Percentiles rank a stretch among this genome's conserved stretches.
These are phyloP conservation scores for Psilocybe tampanensis DNA, from an alignment of 768 basidiomycete genomes.

Conservation along the genomic window DNA sequence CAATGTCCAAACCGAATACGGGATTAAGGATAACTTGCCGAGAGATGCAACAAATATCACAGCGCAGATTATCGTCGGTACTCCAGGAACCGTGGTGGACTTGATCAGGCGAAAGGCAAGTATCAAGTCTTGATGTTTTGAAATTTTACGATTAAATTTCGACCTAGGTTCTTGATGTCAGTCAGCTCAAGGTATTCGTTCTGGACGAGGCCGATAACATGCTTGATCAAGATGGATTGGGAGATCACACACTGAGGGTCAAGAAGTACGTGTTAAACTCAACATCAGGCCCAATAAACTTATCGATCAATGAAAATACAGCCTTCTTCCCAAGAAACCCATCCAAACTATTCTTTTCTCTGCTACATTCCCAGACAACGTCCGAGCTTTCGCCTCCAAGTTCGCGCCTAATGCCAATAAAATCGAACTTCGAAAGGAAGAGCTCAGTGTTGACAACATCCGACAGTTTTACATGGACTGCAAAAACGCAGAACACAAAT, in stretches of 20 bases:
- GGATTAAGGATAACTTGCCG: conserved; percentile 87
- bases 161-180: conserved; percentile 67
- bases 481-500: conserved; percentile 88
- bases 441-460: conserved; percentile 92
- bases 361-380: conserved; percentile 95
- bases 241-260: conserved; percentile 90
- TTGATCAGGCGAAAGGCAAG: conserved; percentile 68
- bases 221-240: conserved; percentile 92
- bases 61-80: conserved; percentile 93
- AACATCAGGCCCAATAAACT: neutral
- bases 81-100: conserved; percentile 93
- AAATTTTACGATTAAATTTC: neutral
- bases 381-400: conserved; percentile 87
- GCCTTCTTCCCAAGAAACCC: conserved; percentile 54
- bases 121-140: neutral
- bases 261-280: conserved; percentile 71
- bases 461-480: conserved; percentile 99
- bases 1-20: conserved; percentile 89
- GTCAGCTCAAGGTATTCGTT: conserved; percentile 87
- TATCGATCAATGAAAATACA: neutral
- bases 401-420: conserved; percentile 96
- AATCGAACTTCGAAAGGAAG: conserved; percentile 92
- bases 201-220: conserved; percentile 99
- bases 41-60: conserved; percentile 67
- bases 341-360: conserved; percentile 96